Evolutionary conservation across 225 moss, liverwort and hornwort genomes (phyloP), one percentile per base, ranked within the genome.

Genomic region (Sphagnum tenellum): DNA sequence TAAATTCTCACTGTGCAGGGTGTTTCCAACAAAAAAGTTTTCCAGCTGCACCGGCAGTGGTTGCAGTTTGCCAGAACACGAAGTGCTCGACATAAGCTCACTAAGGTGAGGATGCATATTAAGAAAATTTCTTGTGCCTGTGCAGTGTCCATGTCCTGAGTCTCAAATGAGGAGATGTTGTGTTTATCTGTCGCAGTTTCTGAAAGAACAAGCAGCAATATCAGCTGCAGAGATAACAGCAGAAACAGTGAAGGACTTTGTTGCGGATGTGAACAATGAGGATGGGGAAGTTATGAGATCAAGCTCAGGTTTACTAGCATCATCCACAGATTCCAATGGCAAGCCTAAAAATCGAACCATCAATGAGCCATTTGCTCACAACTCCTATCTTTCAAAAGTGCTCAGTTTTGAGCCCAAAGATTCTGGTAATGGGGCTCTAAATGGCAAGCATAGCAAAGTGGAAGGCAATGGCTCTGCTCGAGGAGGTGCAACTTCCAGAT

Each of bases 1-100:
- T 29, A 29, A 29, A 29, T 67, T 67, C 4, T 67, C 4, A 14
- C 64, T 74, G 73, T 81, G 79, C 81, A 98, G 96, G 96, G 92
- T 60, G 76, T 90, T 55, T 90, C 96, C 51, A 88, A 83, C 55
- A 89, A 81, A 71, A 98, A 92, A 66, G 59, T 90, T 47, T 98
- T 98, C 72, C 92, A 98, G 77, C 69, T 98, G 61, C 96, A 98
- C 67, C 79, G 90, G 54, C 96, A 98, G 75, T 98, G 96, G 96
- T 70, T 98, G 68, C 88, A 87, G 63, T 86, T 83, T 84, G 96
- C 92, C 0, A 90, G 81, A 73, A 98, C 96, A 47, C 85, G 96
- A 74, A 92, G 92, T 82, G 96, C 96, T 49, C 88, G 96, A 45
- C 96, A 98, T 75, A 98, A 98, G 58, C 87, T 98, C 46, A 98